A percentile compares a stretch with the other conserved stretches of the same genome.
Conservation (phyloP, 129 eudicot species). For the Helichrysum umbraculigerum region DNA sequence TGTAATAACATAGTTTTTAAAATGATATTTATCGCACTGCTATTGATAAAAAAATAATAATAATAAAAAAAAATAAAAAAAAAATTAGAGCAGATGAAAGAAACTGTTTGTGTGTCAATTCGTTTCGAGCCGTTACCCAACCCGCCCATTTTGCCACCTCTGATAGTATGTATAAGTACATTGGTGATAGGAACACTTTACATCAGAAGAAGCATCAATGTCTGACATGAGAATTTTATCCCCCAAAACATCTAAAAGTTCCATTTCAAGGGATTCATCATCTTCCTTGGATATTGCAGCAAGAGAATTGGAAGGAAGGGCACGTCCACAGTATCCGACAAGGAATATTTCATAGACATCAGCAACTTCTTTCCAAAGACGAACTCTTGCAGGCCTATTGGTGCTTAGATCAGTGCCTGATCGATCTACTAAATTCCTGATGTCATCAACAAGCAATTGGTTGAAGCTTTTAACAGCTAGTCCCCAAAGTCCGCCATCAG, state of each 20-base stretch:
- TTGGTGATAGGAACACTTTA: constrained; percentile 40
- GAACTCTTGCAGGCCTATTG: constrained; percentile 62
- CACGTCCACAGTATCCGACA: constrained; percentile 97
- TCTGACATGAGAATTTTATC: constrained; percentile 78
- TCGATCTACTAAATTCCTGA: constrained; percentile 36
- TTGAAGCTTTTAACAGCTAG: constrained; percentile 93
- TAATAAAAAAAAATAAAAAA: too few species aligned
- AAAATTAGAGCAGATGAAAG: too few species aligned
- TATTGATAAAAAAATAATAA: too few species aligned
- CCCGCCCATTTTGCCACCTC: constrained; percentile 1
- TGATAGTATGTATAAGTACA: neutral
- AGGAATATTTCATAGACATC: constrained; percentile 90
- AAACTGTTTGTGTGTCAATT: neutral
- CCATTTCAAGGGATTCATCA: constrained; percentile 87
- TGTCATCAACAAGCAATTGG: constrained; percentile 64
- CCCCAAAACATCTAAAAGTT: constrained; percentile 68
- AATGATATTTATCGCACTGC: too few species aligned
- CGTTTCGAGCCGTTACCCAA: neutral
- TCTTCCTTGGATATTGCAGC: constrained; percentile 59
- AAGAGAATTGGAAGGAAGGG: constrained; percentile 67
- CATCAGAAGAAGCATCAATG: constrained; percentile 78
- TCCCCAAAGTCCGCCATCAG: constrained; percentile 95
- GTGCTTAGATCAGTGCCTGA: constrained; percentile 27
- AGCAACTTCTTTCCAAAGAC: constrained; percentile 97
- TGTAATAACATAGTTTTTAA: too few species aligned